These are phyloP conservation scores for Jackrogersella minutella DNA, from an alignment of 495 filamentous ascomycete species.

Conservation along the genomic window DNA sequence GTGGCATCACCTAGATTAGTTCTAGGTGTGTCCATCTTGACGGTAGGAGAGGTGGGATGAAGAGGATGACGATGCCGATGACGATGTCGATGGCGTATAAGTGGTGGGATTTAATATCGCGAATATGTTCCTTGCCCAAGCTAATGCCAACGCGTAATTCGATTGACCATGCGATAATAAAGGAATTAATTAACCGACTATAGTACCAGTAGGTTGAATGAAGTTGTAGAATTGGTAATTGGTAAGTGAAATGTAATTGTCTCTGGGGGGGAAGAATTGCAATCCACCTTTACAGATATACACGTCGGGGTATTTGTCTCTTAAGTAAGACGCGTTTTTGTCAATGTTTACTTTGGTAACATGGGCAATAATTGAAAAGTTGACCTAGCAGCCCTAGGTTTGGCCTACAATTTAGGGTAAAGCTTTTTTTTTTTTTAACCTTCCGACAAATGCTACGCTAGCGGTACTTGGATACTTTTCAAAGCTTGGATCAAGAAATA, in stretches of 20 bases:
- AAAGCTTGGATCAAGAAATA: no score
- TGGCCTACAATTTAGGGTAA: no score
- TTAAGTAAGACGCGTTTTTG: not conserved
- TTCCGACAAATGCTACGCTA: not conserved
- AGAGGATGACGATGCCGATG: constrained; percentile 14
- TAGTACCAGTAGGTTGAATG: not conserved
- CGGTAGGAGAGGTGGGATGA: constrained; percentile 24
- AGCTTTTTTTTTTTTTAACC: not conserved
- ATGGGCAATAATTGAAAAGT: not conserved
- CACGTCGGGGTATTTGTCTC: not conserved
- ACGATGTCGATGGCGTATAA: constrained; percentile 22
- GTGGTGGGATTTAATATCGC: constrained; percentile 26
- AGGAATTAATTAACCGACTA: constrained; percentile 15
- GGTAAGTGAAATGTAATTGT: constrained; percentile 9
- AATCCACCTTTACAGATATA: not conserved
- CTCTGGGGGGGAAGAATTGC: not conserved
- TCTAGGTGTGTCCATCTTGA: constrained; percentile 73
- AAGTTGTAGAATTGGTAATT: not conserved
- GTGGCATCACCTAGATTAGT: constrained; percentile 83
- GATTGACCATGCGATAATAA: constrained; percentile 27
- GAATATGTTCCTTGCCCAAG: no score
- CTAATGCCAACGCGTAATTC: constrained; percentile 15
- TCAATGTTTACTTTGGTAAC: constrained; percentile 4
- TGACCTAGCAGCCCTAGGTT: no score
- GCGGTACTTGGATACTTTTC: no score